phyloP scores from a whole-genome alignment of 768 basidiomycete genomes.

The Tricholoma flavovirens region DNA sequence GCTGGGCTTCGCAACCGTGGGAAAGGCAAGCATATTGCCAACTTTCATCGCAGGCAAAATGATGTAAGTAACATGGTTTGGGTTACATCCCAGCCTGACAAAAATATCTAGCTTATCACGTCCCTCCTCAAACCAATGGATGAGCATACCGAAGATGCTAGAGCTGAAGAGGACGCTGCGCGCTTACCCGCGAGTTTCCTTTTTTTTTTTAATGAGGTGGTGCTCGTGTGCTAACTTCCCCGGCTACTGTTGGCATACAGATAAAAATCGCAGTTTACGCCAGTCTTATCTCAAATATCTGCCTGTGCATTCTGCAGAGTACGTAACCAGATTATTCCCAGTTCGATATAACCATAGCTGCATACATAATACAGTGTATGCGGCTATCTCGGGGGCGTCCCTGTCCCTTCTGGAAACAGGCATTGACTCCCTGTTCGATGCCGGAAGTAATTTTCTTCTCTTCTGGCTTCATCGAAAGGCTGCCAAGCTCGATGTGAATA shows the following conservation, averaged over 20 bases:
- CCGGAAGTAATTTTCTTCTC: constrained; percentile 78
- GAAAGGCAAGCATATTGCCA: constrained; percentile 57
- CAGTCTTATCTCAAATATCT: constrained; percentile 73
- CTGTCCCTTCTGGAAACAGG: constrained; percentile 85
- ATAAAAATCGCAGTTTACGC: constrained; percentile 86
- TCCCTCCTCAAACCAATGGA: constrained; percentile 90
- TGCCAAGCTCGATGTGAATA: constrained; percentile 62
- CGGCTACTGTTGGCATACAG: constrained; percentile 32
- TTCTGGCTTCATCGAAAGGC: constrained; percentile 77
- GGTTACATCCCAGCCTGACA: neutral
- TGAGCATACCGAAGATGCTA: constrained; percentile 80
- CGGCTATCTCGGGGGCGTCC: constrained; percentile 78
- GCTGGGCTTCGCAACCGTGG: constrained; percentile 53
- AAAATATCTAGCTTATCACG: constrained; percentile 59
- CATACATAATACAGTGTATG: constrained; percentile 65
- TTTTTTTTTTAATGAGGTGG: too few species aligned
- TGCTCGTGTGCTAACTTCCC: neutral
- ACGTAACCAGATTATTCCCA: constrained; percentile 13
- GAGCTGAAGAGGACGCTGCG: constrained; percentile 56
- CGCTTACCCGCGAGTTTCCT: constrained; percentile 56
- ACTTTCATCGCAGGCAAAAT: constrained; percentile 70
- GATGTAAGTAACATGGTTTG: constrained; percentile 38
- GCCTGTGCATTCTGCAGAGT: constrained; percentile 70
- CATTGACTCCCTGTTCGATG: constrained; percentile 83
- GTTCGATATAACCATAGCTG: constrained; percentile 3